Base-by-base conservation (phyloP, 2,329 filamentous ascomycete species). In the Neocatenulostroma microsporum region DNA sequence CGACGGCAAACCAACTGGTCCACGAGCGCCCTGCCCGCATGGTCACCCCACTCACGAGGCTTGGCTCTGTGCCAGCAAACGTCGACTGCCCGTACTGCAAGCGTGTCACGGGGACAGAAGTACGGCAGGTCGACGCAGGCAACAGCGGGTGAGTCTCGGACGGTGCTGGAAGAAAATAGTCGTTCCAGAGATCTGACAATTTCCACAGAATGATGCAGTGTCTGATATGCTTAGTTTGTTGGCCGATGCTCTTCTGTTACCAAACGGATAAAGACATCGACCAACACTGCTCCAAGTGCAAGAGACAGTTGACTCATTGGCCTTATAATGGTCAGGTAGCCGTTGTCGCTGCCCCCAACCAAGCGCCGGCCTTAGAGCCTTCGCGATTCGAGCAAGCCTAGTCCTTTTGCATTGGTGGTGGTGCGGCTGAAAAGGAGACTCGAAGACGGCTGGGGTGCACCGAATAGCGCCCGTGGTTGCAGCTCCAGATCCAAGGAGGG, bases 261-360 rank as follows among this genome's bases (percentile, higher is more conserved):
- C 28, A 14, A n/a, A n/a, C n/a, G 21, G 21, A 27, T 14, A 6
- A 31, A 13, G 27, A 32, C 14, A 9, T 24, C 13, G 18, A 21
- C 26, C 15, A 29, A 10, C 15, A 29, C 26, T 29, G 26, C 13
- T 8, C 10, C 26, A 13, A 14, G 9, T 29, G 26, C 26, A 29
- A 29, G 11, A 29, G 15, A 13, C 26, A 29, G 13, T 14, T 29
- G 11, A 14, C 26, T 10, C 13, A 29, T 14, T 11, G 15, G 26
- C 26, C 26, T 10, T 39, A 35, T 21, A 28, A 34, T n/a, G 31
- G 31, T n/a, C 23, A n/a, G n/a, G n/a, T n/a, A n/a, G n/a, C n/a
- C n/a, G n/a, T n/a, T n/a, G n/a, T n/a, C n/a, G n/a, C n/a, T n/a
- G n/a, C n/a, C n/a, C n/a, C n/a, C n/a, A n/a, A n/a, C n/a, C n/a